Base-by-base conservation (phyloP, 2,329 filamentous ascomycete species). In the Paecilomyces dactylethromorphus region DNA sequence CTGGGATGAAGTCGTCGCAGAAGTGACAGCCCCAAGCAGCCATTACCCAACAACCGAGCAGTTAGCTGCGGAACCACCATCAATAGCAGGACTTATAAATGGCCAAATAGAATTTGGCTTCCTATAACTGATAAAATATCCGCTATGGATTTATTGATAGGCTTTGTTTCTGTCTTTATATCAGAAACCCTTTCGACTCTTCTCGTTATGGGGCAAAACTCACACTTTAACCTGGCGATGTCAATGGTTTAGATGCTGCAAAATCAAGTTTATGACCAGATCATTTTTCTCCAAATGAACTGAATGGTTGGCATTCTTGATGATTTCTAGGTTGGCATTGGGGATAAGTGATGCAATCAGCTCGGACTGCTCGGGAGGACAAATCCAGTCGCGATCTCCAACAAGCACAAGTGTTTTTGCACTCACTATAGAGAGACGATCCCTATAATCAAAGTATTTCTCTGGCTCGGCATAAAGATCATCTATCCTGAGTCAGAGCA, bases 301-400 rank as follows among this genome's bases (percentile, higher is more conserved):
- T n/a, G 33, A 13, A 39, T 39, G 33, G 12, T 39, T 39, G 33
- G 33, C 33, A 39, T n/a, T 12, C 33, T 39, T 39, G 5, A 39
- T 39, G n/a, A 13, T 39, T 12, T 39, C 33, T 2, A 39, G 12
- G 4, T 2, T 11, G n/a, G 33, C 21, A 18, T 24, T 24, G 7
- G 55, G 56, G 21, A 60, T 45, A 18, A 12, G 50, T 3, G 56
- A 55, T 31, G 58, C 52, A 32, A 60, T 58, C 7, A 29, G 29
- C 31, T 29, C 32, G 3, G 55, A 60, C 12, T 57, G 31, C 3
- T 58, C 68, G 31, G 68, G 68, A 2, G 74, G 73, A 45, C 74
- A 78, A 13, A 78, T 77, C 74, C 75, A 77, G 56, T 77, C 74
- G 57, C 71, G 65, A 2, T 69, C 69, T 2, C 75, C 75, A 3